Evolutionary conservation across 441 rosid genomes (phyloP).

Genomic region (Gossypium davidsonii): DNA sequence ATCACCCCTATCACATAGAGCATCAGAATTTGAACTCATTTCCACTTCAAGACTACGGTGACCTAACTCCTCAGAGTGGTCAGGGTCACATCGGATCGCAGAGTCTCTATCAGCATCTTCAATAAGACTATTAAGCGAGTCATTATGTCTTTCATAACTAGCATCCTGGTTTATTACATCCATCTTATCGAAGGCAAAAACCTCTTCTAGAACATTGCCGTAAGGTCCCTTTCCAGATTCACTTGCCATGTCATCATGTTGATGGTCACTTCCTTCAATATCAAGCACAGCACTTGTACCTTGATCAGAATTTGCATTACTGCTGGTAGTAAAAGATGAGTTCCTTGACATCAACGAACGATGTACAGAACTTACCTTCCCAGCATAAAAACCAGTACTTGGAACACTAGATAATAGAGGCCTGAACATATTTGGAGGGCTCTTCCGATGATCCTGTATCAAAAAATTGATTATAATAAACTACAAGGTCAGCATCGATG

Average conservation of each 20-base stretch:
- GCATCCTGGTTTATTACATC: constrained; percentile 40
- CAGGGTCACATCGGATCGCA: constrained; percentile 34
- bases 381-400: constrained; percentile 68
- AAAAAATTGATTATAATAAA: constrained; percentile 18
- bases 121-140: constrained; percentile 31
- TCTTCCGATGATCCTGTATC: constrained; percentile 80
- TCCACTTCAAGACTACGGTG: constrained; percentile 37
- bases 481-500: constrained; percentile 7
- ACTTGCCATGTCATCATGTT: constrained; percentile 32
- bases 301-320: constrained; percentile 61
- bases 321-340: constrained; percentile 66
- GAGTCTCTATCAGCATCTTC: constrained; percentile 36
- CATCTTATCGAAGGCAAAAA: constrained; percentile 49
- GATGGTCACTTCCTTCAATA: constrained; percentile 45
- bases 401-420: constrained; percentile 98
- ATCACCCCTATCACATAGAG: constrained; percentile 36
- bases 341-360: constrained; percentile 56
- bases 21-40: constrained; percentile 35
- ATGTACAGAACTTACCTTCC: constrained; percentile 55
- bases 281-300: constrained; percentile 44
- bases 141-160: constrained; percentile 34
- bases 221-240: constrained; percentile 32
- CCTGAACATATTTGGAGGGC: constrained; percentile 95
- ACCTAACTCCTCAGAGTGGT: constrained; percentile 36
- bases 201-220: constrained; percentile 48